Evolutionary conservation across 495 filamentous ascomycete species (phyloP), one percentile per base, ranked within the genome.

Genomic region (Penicillium subrubescens): DNA sequence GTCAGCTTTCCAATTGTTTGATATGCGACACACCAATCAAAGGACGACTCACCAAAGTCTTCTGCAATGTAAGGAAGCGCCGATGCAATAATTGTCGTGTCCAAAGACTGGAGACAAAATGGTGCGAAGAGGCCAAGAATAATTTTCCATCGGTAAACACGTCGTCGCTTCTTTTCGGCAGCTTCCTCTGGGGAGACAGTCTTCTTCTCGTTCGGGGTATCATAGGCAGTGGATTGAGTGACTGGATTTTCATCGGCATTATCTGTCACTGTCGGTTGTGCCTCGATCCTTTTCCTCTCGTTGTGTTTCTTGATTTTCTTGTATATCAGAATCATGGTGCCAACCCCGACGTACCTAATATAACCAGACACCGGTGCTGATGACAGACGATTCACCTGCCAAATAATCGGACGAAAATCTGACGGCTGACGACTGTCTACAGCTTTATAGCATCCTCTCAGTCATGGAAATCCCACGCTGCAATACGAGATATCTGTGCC

Each of bases 11-110:
- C 11, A n/a, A 19, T 21, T 11, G 8, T 21, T 19, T 21, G 17
- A 8, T 21, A 8, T 21, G n/a, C 3, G 43, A 8, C n/a, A 29
- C 21, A 7, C 15, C 60, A 17, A 12, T 14, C 35, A 34, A 52
- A 54, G 31, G 46, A 25, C 19, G 12, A 65, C 81, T 41, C 70
- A 87, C 85, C 69, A 69, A 89, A 89, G 59, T 88, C 83, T 0
- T 77, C 74, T 12, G 86, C 86, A 46, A 90, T 88, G 52, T 77
- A 83, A 8, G 86, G 84, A 7, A 88, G 59, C 5, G 87, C 87
- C 14, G 83, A 83, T 0, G 87, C 85, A 11, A 90, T 77, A 41
- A 90, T 86, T 0, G 87, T 89, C 6, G 81, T 75, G 67, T 89
- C 86, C 17, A 88, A 72, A 0, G 85, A 75, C 43, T 82, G 76